Conservation (phyloP, 352 stramenopile species). For the Globisporangium middletonii region DNA sequence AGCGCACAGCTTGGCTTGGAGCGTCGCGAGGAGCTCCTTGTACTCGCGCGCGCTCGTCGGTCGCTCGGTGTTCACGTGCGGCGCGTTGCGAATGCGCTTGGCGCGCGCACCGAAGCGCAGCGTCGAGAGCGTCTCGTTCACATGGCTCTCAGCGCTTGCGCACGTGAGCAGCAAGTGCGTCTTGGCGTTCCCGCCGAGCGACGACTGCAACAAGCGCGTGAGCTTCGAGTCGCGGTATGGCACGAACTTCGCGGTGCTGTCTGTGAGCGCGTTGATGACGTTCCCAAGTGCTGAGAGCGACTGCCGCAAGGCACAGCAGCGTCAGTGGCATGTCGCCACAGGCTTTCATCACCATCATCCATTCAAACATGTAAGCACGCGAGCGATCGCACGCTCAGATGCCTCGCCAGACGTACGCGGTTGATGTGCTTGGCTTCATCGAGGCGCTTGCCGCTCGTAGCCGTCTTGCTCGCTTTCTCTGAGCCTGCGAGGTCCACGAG, state of each 20-base stretch:
- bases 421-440: conserved; percentile 80
- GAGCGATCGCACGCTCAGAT: background rate
- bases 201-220: conserved; percentile 81
- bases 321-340: background rate
- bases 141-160: conserved; percentile 26
- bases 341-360: background rate
- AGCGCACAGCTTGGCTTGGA: conserved; percentile 52
- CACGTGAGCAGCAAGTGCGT: conserved; percentile 80
- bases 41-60: conserved; percentile 13
- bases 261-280: conserved; percentile 58
- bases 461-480: conserved; percentile 52
- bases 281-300: conserved; percentile 67
- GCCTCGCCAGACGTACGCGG: conserved; percentile 18
- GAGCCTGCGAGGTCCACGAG: conserved; percentile 72
- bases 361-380: background rate
- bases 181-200: conserved; percentile 83
- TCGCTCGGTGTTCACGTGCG: conserved; percentile 66
- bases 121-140: conserved; percentile 80
- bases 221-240: conserved; percentile 89
- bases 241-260: conserved; percentile 58
- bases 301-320: conserved; percentile 15
- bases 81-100: conserved; percentile 74
- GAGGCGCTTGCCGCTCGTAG: conserved; percentile 38
- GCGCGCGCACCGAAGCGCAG: conserved; percentile 88
- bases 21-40: conserved; percentile 26